These are phyloP conservation scores for Pulveroboletus frians DNA, from an alignment of 768 basidiomycete species.

Conservation along the genomic window DNA sequence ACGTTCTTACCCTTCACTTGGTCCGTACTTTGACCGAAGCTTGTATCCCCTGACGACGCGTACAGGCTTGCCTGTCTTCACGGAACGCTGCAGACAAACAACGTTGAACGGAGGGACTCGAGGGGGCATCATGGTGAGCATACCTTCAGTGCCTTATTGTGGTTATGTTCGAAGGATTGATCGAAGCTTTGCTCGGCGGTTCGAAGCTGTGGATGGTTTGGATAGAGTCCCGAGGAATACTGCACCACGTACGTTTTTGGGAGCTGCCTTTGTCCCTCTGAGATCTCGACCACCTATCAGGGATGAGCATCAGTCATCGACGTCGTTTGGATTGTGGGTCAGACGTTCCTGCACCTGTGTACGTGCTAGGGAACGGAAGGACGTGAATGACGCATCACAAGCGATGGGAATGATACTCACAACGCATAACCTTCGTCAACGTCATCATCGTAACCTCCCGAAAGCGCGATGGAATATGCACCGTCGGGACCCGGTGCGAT, in stretches of 20 bases:
- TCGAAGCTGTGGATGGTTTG: constrained; percentile 53
- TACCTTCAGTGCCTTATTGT: constrained; percentile 68
- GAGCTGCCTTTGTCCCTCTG: constrained; percentile 73
- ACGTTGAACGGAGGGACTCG: neutral
- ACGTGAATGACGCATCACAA: neutral
- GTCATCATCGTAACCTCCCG: constrained; percentile 86
- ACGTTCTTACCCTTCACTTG: constrained; percentile 59
- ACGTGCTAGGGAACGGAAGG: constrained; percentile 42
- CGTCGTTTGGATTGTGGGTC: neutral
- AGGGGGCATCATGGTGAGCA: neutral
- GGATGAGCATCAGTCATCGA: neutral
- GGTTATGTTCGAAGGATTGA: constrained; percentile 70
- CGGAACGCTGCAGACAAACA: constrained; percentile 48
- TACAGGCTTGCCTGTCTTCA: constrained; percentile 76
- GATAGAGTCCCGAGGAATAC: neutral
- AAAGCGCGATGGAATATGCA: constrained; percentile 81
- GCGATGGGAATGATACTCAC: constrained; percentile 40
- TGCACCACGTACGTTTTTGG: constrained; percentile 65
- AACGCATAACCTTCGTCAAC: constrained; percentile 78
- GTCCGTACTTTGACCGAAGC: constrained; percentile 64
- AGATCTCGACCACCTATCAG: constrained; percentile 73
- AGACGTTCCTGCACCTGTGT: constrained; percentile 65
- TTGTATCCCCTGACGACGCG: constrained; percentile 81
- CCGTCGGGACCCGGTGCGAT: constrained; percentile 60
- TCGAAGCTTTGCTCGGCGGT: constrained; percentile 84